phyloP scores from a whole-genome alignment of 1,284 basidiomycete genomes.

The Apiotrichum laibachii region DNA sequence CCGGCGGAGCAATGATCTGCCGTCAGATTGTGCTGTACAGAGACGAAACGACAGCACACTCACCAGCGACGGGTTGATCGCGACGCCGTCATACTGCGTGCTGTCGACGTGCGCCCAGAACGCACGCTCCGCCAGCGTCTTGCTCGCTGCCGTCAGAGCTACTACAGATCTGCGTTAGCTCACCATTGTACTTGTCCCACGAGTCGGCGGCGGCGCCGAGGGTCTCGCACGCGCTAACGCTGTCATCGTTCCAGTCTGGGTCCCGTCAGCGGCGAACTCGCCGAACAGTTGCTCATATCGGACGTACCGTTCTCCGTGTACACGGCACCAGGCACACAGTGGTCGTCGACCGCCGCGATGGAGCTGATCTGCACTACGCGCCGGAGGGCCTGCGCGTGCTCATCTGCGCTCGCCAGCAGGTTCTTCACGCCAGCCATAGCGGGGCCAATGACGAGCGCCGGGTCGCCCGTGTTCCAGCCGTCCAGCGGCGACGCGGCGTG shows the following conservation, averaged over 20 bases:
- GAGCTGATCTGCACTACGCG: conserved; percentile 4
- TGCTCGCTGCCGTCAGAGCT: conserved; percentile 39
- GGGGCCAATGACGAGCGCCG: not conserved
- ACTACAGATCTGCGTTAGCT: not conserved
- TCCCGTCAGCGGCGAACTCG: no score
- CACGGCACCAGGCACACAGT: not conserved
- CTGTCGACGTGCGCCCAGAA: conserved; percentile 55
- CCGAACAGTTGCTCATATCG: no score
- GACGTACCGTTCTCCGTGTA: conserved; percentile 1
- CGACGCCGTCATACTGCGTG: conserved; percentile 58
- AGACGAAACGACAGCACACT: no score
- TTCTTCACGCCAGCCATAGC: not conserved
- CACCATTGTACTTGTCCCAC: conserved; percentile 54
- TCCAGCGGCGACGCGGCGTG: conserved; percentile 2
- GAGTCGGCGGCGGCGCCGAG: conserved; percentile 52
- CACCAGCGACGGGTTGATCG: conserved; percentile 58
- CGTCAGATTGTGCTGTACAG: conserved; percentile 55
- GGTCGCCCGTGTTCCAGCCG: not conserved
- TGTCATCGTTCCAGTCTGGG: conserved; percentile 5
- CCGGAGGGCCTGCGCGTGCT: not conserved
- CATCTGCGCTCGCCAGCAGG: not conserved
- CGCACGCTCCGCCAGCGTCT: conserved; percentile 64
- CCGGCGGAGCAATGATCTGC: conserved; percentile 7
- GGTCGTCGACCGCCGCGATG: not conserved
- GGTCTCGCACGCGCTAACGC: not conserved